Conservation (phyloP, 306 rosid genomes). For the Gynostemma pentaphyllum region DNA sequence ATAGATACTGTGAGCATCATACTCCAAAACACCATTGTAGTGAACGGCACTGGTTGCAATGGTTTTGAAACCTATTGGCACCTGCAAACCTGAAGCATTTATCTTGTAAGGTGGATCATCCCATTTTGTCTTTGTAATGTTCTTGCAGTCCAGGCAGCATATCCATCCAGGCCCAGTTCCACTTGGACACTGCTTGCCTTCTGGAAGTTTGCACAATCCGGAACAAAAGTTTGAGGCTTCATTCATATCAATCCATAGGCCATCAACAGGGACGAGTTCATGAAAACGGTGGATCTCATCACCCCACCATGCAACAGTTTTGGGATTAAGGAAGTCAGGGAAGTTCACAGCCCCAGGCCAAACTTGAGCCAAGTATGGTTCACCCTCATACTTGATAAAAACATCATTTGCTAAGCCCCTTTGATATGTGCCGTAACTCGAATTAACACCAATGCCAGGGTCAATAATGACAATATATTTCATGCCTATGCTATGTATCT, state of each 20-base stretch:
- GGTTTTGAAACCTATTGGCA: constrained; percentile 74
- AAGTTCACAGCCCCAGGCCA: constrained; percentile 97
- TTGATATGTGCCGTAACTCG: constrained; percentile 64
- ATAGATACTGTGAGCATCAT: constrained; percentile 89
- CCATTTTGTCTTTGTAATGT: constrained; percentile 78
- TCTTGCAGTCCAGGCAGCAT: constrained; percentile 91
- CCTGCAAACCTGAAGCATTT: constrained; percentile 79
- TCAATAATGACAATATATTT: constrained; percentile 78
- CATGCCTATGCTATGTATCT: constrained; percentile 82
- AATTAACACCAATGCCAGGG: constrained; percentile 74
- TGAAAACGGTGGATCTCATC: constrained; percentile 88
- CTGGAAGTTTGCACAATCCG: constrained; percentile 74
- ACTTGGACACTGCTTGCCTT: constrained; percentile 49
- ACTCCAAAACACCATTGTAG: constrained; percentile 81
- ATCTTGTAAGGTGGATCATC: constrained; percentile 96
- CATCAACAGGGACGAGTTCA: constrained; percentile 89
- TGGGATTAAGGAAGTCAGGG: constrained; percentile 89
- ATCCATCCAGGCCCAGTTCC: constrained; percentile 78
- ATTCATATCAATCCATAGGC: constrained; percentile 98
- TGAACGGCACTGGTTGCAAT: constrained; percentile 91
- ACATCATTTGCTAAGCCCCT: constrained; percentile 73
- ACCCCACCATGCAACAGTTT: constrained; percentile 82
- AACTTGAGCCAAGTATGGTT: constrained; percentile 85
- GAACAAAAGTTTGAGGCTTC: constrained; percentile 83
- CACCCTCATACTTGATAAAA: constrained; percentile 76